Percentiles rank a stretch among this genome's conserved stretches.
Evolutionary conservation across 129 eudicot genomes (phyloP).

Genomic region (Tagetes erecta): DNA sequence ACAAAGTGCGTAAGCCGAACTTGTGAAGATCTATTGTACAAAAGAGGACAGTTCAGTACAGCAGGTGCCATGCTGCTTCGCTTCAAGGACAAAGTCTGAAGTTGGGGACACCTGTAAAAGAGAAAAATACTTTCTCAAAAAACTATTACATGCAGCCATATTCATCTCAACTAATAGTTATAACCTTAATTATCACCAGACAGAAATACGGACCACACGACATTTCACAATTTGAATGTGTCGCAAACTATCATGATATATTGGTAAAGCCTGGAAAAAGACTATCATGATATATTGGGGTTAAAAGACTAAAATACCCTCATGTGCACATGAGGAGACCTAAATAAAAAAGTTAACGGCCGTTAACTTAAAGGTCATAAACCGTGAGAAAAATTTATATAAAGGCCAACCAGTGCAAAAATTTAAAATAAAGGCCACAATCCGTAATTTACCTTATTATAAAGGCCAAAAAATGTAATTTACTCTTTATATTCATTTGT

Average conservation of each 20-base stretch:
- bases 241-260: conserved; percentile 70
- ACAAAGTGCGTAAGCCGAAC: no score
- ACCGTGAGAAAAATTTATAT: no score
- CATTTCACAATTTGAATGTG: conserved; percentile 84
- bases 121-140: conserved; percentile 21
- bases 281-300: no score
- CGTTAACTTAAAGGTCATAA: no score
- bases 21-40: conserved; percentile 17
- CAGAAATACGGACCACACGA: conserved; percentile 81
- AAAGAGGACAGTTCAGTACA: conserved; percentile 80
- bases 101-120: conserved; percentile 84
- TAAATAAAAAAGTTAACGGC: no score
- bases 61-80: conserved; percentile 96
- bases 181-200: conserved; percentile 54
- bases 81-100: conserved; percentile 81
- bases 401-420: no score
- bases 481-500: no score
- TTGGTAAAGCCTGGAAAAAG: conserved; percentile 61
- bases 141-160: not conserved
- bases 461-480: no score
- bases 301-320: no score
- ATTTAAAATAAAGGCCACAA: no score
- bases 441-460: no score
- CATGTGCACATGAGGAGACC: no score
- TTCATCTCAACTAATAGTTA: not conserved